Evolutionary conservation across 768 basidiomycete genomes (phyloP).

Genomic region (Rhizopogon vesiculosus): DNA sequence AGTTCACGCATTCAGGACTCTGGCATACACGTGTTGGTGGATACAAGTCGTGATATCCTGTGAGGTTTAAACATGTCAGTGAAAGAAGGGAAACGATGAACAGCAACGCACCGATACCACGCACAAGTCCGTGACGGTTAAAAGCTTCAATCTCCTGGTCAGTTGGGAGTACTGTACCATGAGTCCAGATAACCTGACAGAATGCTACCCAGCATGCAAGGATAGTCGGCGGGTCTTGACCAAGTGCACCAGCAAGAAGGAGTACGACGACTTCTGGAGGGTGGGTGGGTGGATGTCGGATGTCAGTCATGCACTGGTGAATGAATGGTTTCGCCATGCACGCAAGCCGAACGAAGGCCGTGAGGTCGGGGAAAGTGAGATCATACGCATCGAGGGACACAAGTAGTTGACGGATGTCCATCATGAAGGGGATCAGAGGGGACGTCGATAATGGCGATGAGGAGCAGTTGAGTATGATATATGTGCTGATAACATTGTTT

Average conservation of each 20-base stretch:
- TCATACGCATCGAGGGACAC: too few species aligned
- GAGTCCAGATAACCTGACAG: neutral
- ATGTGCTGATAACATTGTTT: too few species aligned
- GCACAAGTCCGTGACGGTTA: neutral
- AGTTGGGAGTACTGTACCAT: too few species aligned
- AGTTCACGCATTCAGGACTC: neutral
- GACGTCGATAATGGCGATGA: too few species aligned
- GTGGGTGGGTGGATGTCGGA: neutral
- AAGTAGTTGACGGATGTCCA: too few species aligned
- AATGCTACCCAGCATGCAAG: neutral
- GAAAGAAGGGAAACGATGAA: neutral
- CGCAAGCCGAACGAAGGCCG: neutral
- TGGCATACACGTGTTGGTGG: conserved; percentile 1
- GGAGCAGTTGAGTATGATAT: too few species aligned
- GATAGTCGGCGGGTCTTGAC: neutral
- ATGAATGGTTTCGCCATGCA: conserved; percentile 3
- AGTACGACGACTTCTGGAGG: neutral
- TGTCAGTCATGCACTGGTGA: neutral
- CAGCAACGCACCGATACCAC: neutral
- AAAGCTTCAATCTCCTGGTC: neutral
- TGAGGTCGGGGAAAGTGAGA: neutral
- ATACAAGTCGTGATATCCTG: conserved; percentile 1
- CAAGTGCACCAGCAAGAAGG: neutral
- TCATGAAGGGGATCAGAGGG: too few species aligned
- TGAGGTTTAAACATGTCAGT: neutral